Base-by-base conservation (phyloP, 495 filamentous ascomycete genomes). In the Immersiella caudata region DNA sequence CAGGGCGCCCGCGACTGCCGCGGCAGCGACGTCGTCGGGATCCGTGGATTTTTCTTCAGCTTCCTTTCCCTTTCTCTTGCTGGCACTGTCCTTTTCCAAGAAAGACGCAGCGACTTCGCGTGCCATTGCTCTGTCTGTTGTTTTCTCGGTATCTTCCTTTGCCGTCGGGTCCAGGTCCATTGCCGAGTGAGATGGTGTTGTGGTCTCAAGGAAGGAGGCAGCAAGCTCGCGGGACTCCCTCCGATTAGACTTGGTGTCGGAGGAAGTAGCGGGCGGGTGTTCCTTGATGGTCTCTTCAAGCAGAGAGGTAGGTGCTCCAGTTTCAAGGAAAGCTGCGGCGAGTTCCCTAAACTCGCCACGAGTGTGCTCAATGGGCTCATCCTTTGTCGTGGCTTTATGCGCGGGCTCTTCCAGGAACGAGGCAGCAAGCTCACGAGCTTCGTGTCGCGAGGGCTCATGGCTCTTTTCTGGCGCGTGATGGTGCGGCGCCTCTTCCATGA, bases 1-100 rank as follows among this genome's bases (percentile, higher is more conserved):
- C 16, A 72, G 66, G 16, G 73, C 73, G 33, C 69, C 70, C 1
- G 71, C 59, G 1, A 64, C 56, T 12, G 73, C 71, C 29, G 67
- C 67, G 33, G 29, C 50, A 14, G 73, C 74, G 1, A 49, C 58
- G 11, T 68, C 68, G 8, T 68, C 62, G 2, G 14, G 7, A 7
- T 61, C 59, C 59, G 21, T 62, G 36, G 36, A 50, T 21, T 56
- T 27, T n/a, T 65, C 64, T 27, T 69, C 50, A 58, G 50, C 24
- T 63, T 51, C 22, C 33, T 71, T 50, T 22, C 63, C 61, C 50
- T 25, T 7, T 20, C 35, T 65, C 61, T 29, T 60, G 49, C 59
- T 36, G n/a, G 21, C 22, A n/a, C 14, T 33, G 29, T 33, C 35
- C 18, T 14, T 25, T 8, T 68, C 69, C 4, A 71, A 24, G 56